Evolutionary conservation across 352 stramenopile species (phyloP).

Genomic region (Phytophthora lateralis): DNA sequence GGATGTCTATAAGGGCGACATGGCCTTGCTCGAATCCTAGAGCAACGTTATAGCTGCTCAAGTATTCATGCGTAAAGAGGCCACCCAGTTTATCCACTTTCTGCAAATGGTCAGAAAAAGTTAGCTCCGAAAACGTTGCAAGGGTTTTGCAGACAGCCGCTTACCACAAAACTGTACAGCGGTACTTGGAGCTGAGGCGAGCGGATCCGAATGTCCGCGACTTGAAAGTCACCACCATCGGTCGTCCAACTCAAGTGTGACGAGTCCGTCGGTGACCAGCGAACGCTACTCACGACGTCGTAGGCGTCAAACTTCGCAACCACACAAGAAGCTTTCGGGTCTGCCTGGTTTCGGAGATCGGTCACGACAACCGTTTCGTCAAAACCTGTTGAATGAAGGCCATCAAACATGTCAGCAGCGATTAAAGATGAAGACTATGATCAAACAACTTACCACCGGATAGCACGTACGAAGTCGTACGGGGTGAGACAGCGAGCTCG

Average conservation of each 20-base stretch:
- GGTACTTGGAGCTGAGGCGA: conserved; percentile 45
- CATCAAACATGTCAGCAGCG: conserved; percentile 4
- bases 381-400: conserved; percentile 53
- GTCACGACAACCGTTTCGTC: conserved; percentile 81
- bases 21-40: conserved; percentile 74
- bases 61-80: conserved; percentile 78
- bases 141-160: neutral
- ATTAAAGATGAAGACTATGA: neutral
- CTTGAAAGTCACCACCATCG: conserved; percentile 76
- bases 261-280: conserved; percentile 53
- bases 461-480: conserved; percentile 19
- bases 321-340: conserved; percentile 41
- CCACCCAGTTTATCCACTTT: conserved; percentile 51
- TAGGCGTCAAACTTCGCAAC: conserved; percentile 67
- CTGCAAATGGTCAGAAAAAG: conserved; percentile 17
- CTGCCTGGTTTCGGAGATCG: conserved; percentile 52
- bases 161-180: conserved; percentile 41
- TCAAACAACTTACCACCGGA: conserved; percentile 17
- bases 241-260: conserved; percentile 80
- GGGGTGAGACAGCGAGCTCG: conserved; percentile 58
- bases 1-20: conserved; percentile 65
- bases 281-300: conserved; percentile 85
- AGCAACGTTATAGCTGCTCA: conserved; percentile 52
- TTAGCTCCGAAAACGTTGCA: neutral
- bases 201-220: conserved; percentile 54